phyloP scores from a whole-genome alignment of 805 yeast genomes.

The Kuraishia molischiana region DNA sequence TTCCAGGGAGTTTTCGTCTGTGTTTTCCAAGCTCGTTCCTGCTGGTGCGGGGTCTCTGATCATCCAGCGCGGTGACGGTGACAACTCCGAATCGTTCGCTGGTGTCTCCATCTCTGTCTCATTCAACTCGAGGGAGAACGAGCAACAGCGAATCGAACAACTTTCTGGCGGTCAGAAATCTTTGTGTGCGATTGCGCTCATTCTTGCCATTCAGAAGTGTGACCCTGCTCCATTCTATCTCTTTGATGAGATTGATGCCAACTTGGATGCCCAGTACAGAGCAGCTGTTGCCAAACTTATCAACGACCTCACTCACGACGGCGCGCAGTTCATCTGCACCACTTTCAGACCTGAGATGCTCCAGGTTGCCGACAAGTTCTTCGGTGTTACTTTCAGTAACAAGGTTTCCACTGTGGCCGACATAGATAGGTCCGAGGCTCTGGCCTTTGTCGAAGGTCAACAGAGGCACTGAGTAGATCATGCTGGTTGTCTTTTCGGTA shows the following conservation, averaged over 20 bases:
- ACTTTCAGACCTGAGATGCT: constrained; percentile 93
- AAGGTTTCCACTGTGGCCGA: constrained; percentile 73
- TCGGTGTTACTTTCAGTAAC: constrained; percentile 77
- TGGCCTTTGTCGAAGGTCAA: constrained; percentile 74
- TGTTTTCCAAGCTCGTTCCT: constrained; percentile 79
- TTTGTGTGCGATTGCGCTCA: constrained; percentile 89
- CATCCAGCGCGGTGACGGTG: constrained; percentile 36
- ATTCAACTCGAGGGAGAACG: constrained; percentile 77
- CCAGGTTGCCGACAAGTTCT: constrained; percentile 76
- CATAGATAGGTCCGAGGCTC: constrained; percentile 63
- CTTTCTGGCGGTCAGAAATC: constrained; percentile 96
- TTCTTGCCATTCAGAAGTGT: constrained; percentile 86
- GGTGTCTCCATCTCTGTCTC: constrained; percentile 88
- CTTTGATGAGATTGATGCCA: constrained; percentile 96
- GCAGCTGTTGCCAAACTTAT: constrained; percentile 77
- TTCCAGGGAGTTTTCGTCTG: constrained; percentile 57
- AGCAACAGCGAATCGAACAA: constrained; percentile 82
- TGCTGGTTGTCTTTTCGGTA: background rate
- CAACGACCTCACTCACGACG: constrained; percentile 40
- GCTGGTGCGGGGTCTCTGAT: constrained; percentile 67
- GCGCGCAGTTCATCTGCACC: constrained; percentile 91
- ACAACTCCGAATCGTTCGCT: constrained; percentile 25
- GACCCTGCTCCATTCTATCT: constrained; percentile 97
- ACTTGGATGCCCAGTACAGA: constrained; percentile 86
- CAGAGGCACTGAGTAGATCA: constrained; percentile 10